Evolutionary conservation across 495 filamentous ascomycete species (phyloP).

Genomic region (Aspergillus ostianus): DNA sequence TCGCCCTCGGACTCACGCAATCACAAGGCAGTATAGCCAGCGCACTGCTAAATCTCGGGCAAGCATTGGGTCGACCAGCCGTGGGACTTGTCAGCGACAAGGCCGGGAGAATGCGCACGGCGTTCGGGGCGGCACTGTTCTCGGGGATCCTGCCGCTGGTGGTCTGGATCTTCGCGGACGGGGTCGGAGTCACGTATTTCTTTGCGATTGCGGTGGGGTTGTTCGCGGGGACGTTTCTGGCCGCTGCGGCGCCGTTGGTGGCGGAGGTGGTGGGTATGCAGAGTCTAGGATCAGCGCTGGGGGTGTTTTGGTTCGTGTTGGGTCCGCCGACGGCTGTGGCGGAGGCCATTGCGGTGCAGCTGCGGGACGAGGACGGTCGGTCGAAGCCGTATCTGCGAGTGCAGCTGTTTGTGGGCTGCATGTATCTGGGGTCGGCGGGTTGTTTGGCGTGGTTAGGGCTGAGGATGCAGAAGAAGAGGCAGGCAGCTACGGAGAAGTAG

Average conservation of each 20-base stretch:
- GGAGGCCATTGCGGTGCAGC: slow-evolving; percentile 65
- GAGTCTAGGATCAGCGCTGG: slow-evolving; percentile 57
- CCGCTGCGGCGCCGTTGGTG: slow-evolving; percentile 28
- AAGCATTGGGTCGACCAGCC: slow-evolving; percentile 61
- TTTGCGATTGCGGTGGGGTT: slow-evolving; percentile 62
- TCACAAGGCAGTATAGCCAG: slow-evolving; percentile 61
- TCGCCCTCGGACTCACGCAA: slow-evolving; percentile 57
- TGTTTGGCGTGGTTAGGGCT: slow-evolving; percentile 28
- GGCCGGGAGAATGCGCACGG: slow-evolving; percentile 62
- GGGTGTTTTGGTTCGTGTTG: slow-evolving; percentile 63
- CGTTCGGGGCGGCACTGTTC: slow-evolving; percentile 55
- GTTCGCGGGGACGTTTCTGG: slow-evolving; percentile 44
- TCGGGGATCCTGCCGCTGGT: slow-evolving; percentile 59
- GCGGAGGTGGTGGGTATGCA: slow-evolving; percentile 58
- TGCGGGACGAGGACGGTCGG: slow-evolving; percentile 42
- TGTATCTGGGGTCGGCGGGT: slow-evolving; percentile 55
- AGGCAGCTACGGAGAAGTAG: neutral
- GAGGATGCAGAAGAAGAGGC: neutral
- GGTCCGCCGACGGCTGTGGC: slow-evolving; percentile 58
- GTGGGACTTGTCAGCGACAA: slow-evolving; percentile 67
- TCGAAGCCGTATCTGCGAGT: slow-evolving; percentile 51
- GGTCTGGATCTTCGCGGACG: slow-evolving; percentile 65
- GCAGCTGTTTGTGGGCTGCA: slow-evolving; percentile 59
- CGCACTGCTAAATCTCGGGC: slow-evolving; percentile 66
- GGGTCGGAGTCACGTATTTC: slow-evolving; percentile 57